Percentiles rank a stretch among this genome's conserved stretches.
phyloP scores from a whole-genome alignment of 495 filamentous ascomycete genomes.

The Copromyces sp. region DNA sequence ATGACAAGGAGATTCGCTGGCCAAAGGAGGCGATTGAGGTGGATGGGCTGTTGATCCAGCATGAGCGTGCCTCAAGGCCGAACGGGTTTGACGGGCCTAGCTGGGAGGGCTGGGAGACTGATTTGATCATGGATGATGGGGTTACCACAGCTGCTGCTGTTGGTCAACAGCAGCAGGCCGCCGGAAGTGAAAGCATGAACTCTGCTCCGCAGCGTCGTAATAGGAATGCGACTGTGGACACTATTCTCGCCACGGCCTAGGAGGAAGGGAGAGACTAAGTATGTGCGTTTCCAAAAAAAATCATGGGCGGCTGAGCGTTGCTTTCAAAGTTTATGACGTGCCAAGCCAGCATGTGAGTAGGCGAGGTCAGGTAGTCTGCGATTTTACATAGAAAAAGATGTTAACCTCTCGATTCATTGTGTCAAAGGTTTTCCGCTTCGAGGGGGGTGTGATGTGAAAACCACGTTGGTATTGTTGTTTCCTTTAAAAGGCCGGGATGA shows the following conservation, averaged over 20 bases:
- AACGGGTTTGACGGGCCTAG: constrained; percentile 46
- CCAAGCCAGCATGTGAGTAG: neutral
- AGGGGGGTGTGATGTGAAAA: neutral
- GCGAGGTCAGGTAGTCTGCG: neutral
- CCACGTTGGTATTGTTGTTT: neutral
- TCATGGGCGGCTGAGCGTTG: neutral
- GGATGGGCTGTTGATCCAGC: constrained; percentile 41
- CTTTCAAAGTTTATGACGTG: neutral
- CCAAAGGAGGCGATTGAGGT: constrained; percentile 44
- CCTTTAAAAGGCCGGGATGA: neutral
- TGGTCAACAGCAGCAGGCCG: neutral
- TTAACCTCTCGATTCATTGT: neutral
- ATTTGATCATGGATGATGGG: constrained; percentile 15
- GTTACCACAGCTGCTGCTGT: constrained; percentile 12
- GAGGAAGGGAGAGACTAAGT: neutral
- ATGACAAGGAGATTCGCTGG: constrained; percentile 36
- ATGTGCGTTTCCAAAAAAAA: neutral
- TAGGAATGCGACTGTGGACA: neutral
- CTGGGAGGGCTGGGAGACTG: constrained; percentile 42
- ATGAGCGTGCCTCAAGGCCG: constrained; percentile 43
- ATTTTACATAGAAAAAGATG: neutral
- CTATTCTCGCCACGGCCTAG: neutral
- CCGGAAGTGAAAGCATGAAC: neutral
- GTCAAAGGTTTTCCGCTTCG: neutral
- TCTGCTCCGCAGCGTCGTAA: neutral